These are phyloP conservation scores for Xylaria sp. DNA, from an alignment of 2,329 filamentous ascomycete species.

Conservation along the genomic window DNA sequence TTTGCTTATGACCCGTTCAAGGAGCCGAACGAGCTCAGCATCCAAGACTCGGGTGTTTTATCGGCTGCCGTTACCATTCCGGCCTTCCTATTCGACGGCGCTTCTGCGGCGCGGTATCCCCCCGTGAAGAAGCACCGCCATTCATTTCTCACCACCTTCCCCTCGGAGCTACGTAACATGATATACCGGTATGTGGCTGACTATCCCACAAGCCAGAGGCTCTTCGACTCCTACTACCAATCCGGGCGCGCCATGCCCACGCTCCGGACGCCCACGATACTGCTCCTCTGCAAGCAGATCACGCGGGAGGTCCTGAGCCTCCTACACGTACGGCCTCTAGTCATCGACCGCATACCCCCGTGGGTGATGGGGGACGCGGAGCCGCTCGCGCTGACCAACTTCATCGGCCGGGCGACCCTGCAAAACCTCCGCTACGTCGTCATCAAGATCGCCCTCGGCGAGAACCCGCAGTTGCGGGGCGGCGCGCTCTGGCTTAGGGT, in stretches of 20 bases:
- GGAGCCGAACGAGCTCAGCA: slow-evolving; percentile 15
- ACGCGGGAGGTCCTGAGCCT: slow-evolving; percentile 38
- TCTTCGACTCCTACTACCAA: slow-evolving; percentile 38
- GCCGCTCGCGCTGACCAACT: slow-evolving; percentile 33
- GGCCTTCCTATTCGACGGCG: slow-evolving; percentile 20
- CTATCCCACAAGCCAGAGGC: slow-evolving; percentile 34
- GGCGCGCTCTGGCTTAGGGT: slow-evolving; percentile 34
- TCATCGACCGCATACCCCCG: slow-evolving; percentile 42
- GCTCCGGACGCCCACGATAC: slow-evolving; percentile 37
- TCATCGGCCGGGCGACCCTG: slow-evolving; percentile 38
- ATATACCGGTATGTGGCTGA: slow-evolving; percentile 37
- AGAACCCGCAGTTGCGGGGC: slow-evolving; percentile 28
- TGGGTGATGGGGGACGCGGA: slow-evolving; percentile 33
- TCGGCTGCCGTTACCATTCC: slow-evolving; percentile 23
- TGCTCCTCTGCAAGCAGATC: slow-evolving; percentile 41
- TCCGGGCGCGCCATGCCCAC: slow-evolving; percentile 9
- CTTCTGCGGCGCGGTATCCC: slow-evolving; percentile 1
- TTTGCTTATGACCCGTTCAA: slow-evolving; percentile 25
- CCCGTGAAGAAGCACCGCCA: neutral
- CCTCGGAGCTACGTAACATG: slow-evolving; percentile 40
- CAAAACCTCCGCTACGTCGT: slow-evolving; percentile 38
- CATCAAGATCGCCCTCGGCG: slow-evolving; percentile 37
- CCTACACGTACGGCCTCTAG: slow-evolving; percentile 31
- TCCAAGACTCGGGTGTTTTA: slow-evolving; percentile 21
- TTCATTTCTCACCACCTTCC: slow-evolving; percentile 36